A percentile compares a stretch with the other conserved stretches of the same genome.
Conservation (phyloP, 108 stramenopile genomes). For the Poteriospumella lacustris region DNA sequence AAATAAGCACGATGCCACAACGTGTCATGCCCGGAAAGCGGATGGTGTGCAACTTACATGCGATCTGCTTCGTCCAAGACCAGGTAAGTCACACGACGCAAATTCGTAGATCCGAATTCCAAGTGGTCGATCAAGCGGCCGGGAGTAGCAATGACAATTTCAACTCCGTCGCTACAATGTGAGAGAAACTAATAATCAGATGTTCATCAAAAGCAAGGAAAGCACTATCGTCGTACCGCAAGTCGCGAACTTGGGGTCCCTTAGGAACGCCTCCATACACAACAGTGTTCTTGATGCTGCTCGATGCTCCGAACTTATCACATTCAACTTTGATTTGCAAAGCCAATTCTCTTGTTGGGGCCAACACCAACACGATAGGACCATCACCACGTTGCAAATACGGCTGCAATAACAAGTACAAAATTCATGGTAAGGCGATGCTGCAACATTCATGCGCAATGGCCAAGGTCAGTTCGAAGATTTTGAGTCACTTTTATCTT, state of each 20-base stretch:
- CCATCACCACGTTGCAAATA: constrained; percentile 97
- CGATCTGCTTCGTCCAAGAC: constrained; percentile 94
- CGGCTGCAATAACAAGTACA: constrained; percentile 68
- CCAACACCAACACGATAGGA: constrained; percentile 90
- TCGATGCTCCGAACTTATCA: constrained; percentile 88
- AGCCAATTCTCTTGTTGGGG: constrained; percentile 98
- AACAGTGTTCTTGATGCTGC: constrained; percentile 92
- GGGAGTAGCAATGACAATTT: constrained; percentile 97
- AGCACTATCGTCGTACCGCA: too few relatives aligned
- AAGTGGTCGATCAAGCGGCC: constrained; percentile 96
- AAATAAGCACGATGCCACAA: too few relatives aligned
- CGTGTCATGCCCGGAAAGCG: too few relatives aligned
- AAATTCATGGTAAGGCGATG: too few relatives aligned
- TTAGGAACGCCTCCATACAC: constrained; percentile 98
- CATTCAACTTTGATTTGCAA: constrained; percentile 98
- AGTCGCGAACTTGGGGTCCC: constrained; percentile 44
- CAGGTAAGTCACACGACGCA: constrained; percentile 90
- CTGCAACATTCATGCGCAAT: too few relatives aligned
- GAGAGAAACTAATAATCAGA: neutral
- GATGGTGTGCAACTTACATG: constrained; percentile 55
- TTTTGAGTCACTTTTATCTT: too few relatives aligned
- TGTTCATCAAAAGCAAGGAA: too few relatives aligned
- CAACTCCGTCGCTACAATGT: constrained; percentile 59
- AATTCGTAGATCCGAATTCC: constrained; percentile 85
- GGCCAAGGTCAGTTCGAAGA: too few relatives aligned